Percentiles rank a stretch among this genome's conserved stretches.
Evolutionary conservation across 441 rosid species (phyloP).

Genomic region (Adansonia gregorii): DNA sequence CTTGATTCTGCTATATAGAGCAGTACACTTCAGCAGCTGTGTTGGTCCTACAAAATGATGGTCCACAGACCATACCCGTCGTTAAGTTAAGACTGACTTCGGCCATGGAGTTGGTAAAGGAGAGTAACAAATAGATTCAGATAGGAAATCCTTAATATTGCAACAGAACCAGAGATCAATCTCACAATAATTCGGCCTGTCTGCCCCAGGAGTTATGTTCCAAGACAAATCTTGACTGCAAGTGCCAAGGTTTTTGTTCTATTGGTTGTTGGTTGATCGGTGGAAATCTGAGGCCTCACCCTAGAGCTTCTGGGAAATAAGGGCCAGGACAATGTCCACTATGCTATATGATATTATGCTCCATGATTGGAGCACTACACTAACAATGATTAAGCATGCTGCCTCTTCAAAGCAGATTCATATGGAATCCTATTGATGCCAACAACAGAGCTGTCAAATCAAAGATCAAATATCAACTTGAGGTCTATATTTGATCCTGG

Average conservation of each 20-base stretch:
- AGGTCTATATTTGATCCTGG: neutral
- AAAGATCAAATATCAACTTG: neutral
- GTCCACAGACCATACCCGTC: neutral
- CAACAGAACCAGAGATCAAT: neutral
- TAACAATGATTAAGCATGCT: conserved; percentile 7
- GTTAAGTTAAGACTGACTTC: neutral
- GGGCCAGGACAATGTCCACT: conserved; percentile 20
- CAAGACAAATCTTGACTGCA: too few relatives aligned
- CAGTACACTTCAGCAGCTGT: neutral
- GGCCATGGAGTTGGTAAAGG: neutral
- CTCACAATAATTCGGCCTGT: too few relatives aligned
- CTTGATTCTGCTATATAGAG: neutral
- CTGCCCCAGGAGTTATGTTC: too few relatives aligned
- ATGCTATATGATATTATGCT: neutral
- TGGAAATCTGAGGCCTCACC: neutral
- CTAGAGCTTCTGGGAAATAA: neutral
- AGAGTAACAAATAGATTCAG: neutral
- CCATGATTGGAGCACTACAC: conserved; percentile 8
- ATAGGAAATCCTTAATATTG: neutral
- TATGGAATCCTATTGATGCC: neutral
- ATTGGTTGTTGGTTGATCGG: neutral
- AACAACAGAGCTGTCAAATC: conserved; percentile 3
- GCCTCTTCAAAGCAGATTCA: neutral
- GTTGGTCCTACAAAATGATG: neutral
- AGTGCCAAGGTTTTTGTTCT: neutral